Conservation (phyloP, 2,329 filamentous ascomycete species). For the Clarireedia sp. region DNA sequence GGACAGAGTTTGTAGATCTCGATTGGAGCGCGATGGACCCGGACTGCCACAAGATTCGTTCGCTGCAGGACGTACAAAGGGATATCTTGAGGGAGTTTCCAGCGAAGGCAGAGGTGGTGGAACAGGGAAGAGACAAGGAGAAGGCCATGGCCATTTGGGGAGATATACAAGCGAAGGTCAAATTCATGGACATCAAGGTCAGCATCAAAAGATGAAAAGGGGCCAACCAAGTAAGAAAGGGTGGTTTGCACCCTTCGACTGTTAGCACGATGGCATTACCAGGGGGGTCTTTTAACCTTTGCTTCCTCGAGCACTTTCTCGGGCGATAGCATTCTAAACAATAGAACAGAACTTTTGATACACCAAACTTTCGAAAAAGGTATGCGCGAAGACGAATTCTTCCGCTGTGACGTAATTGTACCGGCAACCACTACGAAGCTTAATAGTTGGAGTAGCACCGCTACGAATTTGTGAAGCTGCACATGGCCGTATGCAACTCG, state of each 20-base stretch:
- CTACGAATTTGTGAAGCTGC: too few relatives aligned
- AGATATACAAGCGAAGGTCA: slow-evolving; percentile 1
- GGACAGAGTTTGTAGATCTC: slow-evolving; percentile 3
- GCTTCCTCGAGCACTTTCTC: too few relatives aligned
- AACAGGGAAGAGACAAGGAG: not conserved
- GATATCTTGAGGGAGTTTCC: slow-evolving; percentile 1
- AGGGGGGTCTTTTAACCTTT: too few relatives aligned
- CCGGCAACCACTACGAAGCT: too few relatives aligned
- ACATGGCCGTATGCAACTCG: too few relatives aligned
- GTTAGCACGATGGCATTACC: too few relatives aligned
- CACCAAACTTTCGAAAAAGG: too few relatives aligned
- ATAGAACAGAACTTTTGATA: too few relatives aligned
- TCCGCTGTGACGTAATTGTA: too few relatives aligned
- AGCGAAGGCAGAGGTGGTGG: not conserved
- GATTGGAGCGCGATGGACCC: slow-evolving; percentile 7
- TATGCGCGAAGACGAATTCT: too few relatives aligned
- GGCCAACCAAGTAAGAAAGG: not conserved
- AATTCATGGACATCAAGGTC: slow-evolving; percentile 3
- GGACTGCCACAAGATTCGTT: not conserved
- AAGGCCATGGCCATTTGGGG: not conserved
- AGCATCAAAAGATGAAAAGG: not conserved
- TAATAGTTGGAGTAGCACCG: too few relatives aligned
- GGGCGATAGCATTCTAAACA: too few relatives aligned
- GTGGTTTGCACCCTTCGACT: not conserved
- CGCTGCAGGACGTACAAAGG: slow-evolving; percentile 1